Conservation (phyloP, 2,329 filamentous ascomycete species). For the Monosporascus sp. region DNA sequence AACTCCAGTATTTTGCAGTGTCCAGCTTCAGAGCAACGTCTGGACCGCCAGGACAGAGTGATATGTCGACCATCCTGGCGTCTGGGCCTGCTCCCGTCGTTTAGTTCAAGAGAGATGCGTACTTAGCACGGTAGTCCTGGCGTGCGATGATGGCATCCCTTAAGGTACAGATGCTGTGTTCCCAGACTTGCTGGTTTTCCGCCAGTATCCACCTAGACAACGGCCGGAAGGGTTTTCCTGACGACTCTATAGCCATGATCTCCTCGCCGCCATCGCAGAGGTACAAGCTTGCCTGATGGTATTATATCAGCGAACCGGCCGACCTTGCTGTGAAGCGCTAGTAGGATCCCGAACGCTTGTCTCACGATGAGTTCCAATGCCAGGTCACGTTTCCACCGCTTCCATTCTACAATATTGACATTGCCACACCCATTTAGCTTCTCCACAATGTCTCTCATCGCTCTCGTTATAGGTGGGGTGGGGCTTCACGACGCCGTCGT, state of each 20-base stretch:
- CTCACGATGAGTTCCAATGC: slow-evolving; percentile 34
- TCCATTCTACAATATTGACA: slow-evolving; percentile 52
- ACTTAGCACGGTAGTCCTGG: slow-evolving; percentile 33
- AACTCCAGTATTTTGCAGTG: slow-evolving; percentile 55
- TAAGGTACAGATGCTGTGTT: slow-evolving; percentile 33
- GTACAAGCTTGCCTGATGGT: slow-evolving; percentile 37
- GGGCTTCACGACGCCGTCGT: slow-evolving; percentile 54
- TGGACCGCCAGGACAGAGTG: slow-evolving; percentile 55
- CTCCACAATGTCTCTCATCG: slow-evolving; percentile 47
- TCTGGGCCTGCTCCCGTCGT: slow-evolving; percentile 17
- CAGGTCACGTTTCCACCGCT: slow-evolving; percentile 45
- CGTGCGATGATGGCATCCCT: slow-evolving; percentile 34
- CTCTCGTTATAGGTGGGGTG: slow-evolving; percentile 56
- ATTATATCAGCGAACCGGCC: neutral
- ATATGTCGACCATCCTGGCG: slow-evolving; percentile 45
- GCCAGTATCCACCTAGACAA: slow-evolving; percentile 54
- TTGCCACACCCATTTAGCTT: slow-evolving; percentile 42
- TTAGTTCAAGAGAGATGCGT: slow-evolving; percentile 32
- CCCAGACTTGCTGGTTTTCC: slow-evolving; percentile 39
- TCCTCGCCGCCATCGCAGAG: slow-evolving; percentile 56
- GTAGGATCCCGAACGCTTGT: slow-evolving; percentile 23
- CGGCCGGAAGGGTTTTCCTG: slow-evolving; percentile 53
- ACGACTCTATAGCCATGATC: slow-evolving; percentile 40
- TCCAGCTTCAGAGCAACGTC: slow-evolving; percentile 34
- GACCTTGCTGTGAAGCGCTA: neutral